Base-by-base conservation (phyloP, 176 grass and related monocot species). In the Oryza punctata region DNA sequence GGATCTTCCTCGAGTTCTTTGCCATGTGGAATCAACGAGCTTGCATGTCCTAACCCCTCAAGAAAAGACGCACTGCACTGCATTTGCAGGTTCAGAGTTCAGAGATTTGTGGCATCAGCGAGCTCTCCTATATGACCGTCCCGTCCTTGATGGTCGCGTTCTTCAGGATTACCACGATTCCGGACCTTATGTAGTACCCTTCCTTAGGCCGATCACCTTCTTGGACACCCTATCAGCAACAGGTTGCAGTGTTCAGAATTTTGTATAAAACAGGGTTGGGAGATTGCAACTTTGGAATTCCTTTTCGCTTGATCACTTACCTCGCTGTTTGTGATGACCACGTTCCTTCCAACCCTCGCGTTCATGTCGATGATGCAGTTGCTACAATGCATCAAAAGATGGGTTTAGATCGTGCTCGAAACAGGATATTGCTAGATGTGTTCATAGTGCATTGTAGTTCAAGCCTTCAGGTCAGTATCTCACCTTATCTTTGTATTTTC, bases 321-420 rank as follows among this genome's bases (percentile, higher is more conserved):
- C 85, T 95, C 90, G 24, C 83, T 79, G 82, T 95, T 95, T 24
- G 47, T 4, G 40, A 95, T 95, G 7, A 90, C 27, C 50, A 90
- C 90, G 46, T 95, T 76, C 85, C 85, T 95, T 30, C 93, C 93
- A 5, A 95, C 75, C 83, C 93, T 88, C 1, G 93, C 93, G 65
- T 89, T 95, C 90, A 90, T 95, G 83, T 95, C 93, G 29, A 95
- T 95, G 60, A 95, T 92, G 76, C 93, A 95, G 71, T 92, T 90
- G 82, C 93, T 95, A 49, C 37, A 82, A 76, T 25, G 25, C 8
- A 47, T 19, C 37, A 3, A 9, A 4, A 16, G 8, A 38, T 65
- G 5, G 43, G 7, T 7, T 75, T 10, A 66, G 40, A 75, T 28
- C 61, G 50, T 1, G 0, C 11, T 10, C 2, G 12, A 3, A 23